Percentiles rank a stretch among this genome's conserved stretches.
These are phyloP conservation scores for Pseudopediastrum boryanum DNA, from an alignment of 139 green algal species.

Conservation along the genomic window DNA sequence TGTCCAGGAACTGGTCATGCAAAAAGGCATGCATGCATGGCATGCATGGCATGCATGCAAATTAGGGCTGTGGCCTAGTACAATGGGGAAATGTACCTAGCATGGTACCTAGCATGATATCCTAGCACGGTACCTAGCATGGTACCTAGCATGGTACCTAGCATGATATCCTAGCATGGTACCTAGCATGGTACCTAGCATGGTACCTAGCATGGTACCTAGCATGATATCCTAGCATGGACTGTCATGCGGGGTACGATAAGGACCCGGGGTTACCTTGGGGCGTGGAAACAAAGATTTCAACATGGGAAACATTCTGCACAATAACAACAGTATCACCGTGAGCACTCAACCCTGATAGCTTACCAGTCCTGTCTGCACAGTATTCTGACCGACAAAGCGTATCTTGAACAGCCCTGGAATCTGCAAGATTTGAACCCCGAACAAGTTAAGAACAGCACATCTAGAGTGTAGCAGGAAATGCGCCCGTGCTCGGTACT, in stretches of 20 bases:
- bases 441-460: not conserved
- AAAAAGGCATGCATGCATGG: too few relatives aligned
- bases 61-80: too few relatives aligned
- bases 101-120: too few relatives aligned
- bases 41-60: too few relatives aligned
- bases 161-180: too few relatives aligned
- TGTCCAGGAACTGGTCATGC: too few relatives aligned
- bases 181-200: not conserved
- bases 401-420: constrained; percentile 41
- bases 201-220: not conserved
- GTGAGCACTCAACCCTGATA: not conserved
- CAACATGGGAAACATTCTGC: not conserved
- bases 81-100: too few relatives aligned
- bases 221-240: not conserved
- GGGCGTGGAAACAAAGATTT: not conserved
- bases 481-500: not conserved
- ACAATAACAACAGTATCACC: not conserved
- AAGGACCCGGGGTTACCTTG: not conserved
- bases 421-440: not conserved
- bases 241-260: not conserved
- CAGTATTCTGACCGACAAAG: constrained; percentile 36
- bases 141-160: too few relatives aligned
- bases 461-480: not conserved
- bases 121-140: not conserved
- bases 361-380: constrained; percentile 34